These are phyloP conservation scores for Aspergillus affinis DNA, from an alignment of 495 filamentous ascomycete genomes.

Conservation along the genomic window DNA sequence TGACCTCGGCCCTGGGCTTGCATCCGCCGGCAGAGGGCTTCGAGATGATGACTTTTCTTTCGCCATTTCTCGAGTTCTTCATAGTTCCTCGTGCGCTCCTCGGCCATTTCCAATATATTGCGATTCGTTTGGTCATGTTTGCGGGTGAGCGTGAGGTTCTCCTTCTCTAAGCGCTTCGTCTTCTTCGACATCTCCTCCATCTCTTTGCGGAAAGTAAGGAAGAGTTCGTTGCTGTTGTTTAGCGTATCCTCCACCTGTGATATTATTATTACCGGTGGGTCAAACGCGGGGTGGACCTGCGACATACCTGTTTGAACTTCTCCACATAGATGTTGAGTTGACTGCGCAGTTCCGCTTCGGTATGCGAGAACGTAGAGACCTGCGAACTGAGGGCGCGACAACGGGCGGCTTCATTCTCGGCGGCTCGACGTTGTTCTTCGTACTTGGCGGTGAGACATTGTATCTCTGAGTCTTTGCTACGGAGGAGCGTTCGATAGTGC, in stretches of 20 bases:
- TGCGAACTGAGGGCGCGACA: conserved; percentile 84
- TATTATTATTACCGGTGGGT: conserved; percentile 25
- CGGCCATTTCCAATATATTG: conserved; percentile 97
- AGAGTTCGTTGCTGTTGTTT: conserved; percentile 98
- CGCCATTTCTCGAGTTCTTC: conserved; percentile 77
- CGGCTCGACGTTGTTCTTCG: conserved; percentile 83
- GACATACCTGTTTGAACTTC: conserved; percentile 95
- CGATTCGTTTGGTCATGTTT: conserved; percentile 92
- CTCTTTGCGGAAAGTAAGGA: conserved; percentile 96
- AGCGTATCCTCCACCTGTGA: conserved; percentile 94
- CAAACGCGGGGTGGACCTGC: conserved; percentile 9
- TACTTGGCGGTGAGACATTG: conserved; percentile 83
- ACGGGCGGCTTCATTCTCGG: conserved; percentile 74
- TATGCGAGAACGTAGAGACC: conserved; percentile 94
- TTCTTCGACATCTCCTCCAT: conserved; percentile 99
- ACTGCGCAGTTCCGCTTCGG: conserved; percentile 86
- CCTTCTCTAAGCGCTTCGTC: conserved; percentile 95
- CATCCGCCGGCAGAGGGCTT: conserved; percentile 91
- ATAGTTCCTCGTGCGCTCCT: conserved; percentile 81
- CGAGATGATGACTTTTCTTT: conserved; percentile 89
- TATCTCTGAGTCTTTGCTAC: conserved; percentile 94
- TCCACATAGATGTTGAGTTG: conserved; percentile 99
- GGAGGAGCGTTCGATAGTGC: conserved; percentile 84
- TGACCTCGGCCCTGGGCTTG: conserved; percentile 82
- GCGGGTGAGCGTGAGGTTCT: conserved; percentile 85